Base-by-base conservation (phyloP, 23 red algal species). In the Cyanidiococcus yangmingshanensis region DNA sequence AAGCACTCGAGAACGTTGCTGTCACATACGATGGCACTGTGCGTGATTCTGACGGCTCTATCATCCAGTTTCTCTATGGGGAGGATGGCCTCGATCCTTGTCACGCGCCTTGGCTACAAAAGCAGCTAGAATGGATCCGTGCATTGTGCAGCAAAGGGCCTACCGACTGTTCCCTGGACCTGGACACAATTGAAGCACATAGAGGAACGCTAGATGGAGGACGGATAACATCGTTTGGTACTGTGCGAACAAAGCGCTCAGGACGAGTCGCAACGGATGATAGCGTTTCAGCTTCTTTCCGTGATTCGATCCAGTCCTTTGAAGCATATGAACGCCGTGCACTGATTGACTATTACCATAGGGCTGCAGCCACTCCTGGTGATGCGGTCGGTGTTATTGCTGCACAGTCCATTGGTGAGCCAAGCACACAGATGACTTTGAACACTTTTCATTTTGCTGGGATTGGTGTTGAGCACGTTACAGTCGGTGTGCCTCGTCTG, bases 391-490 rank as follows among this genome's bases (percentile, higher is more conserved):
- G 94, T 37, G 81, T 98, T 0, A 39, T 98, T 59, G 94, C 94
- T 30, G 94, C 88, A 2, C 94, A 98, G 76, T 80, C 87, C 37
- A 76, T 98, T 34, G 94, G 94, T 1, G 94, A 98, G 82, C 94
- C 94, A 40, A 89, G 84, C 39, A 98, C 94, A 17, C 94, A 98
- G 58, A 98, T 98, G 94, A 98, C 94, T 32, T 58, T 98, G 34
- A 98, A 98, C 74, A 98, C 94, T 24, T 98, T 98, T 90, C 94
- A 98, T 79, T 90, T 91, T 80, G 88, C 88, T 29, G 94, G 94
- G 15, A 91, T 90, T 75, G 89, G 85, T 37, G 87, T 88, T 29
- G 88, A 75, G 41, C 88, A 91, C 79, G 94, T 98, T 0, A 98
- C 88, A 30, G 83, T 89, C 39, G 94, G 94, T 54, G 89, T 98